These are phyloP conservation scores for Pleodorina starrii DNA, from an alignment of 139 green algal species.

Conservation along the genomic window DNA sequence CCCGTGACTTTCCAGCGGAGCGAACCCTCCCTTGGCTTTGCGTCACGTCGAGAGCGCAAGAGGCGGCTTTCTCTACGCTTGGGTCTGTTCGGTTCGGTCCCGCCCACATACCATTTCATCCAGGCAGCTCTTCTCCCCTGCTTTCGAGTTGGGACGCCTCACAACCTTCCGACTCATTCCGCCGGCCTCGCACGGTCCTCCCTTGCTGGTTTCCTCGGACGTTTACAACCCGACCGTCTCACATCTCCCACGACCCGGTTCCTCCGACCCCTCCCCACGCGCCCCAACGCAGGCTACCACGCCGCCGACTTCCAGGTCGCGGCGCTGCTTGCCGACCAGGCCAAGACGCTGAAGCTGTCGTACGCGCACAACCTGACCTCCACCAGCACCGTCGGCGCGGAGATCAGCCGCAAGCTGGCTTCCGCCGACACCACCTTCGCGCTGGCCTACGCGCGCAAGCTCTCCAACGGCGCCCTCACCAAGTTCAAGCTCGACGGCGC, in stretches of 20 bases:
- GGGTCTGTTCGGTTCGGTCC: no score
- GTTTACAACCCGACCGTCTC: no score
- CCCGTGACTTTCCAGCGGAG: no score
- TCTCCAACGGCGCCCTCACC: slow-evolving; percentile 52
- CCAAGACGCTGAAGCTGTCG: slow-evolving; percentile 47
- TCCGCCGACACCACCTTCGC: slow-evolving; percentile 48
- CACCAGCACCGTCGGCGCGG: slow-evolving; percentile 44
- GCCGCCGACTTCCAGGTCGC: slow-evolving; percentile 62
- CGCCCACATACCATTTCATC: no score
- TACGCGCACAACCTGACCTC: slow-evolving; percentile 51
- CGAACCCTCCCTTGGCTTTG: no score
- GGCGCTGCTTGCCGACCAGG: slow-evolving; percentile 46
- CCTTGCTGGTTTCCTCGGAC: no score
- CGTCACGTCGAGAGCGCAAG: no score
- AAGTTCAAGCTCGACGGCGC: slow-evolving; percentile 62
- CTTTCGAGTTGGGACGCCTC: no score
- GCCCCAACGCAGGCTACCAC: slow-evolving; percentile 45
- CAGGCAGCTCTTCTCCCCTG: no score
- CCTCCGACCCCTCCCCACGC: neutral
- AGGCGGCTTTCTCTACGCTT: no score
- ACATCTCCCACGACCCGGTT: neutral
- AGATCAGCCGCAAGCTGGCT: slow-evolving; percentile 59
- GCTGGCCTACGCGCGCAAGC: slow-evolving; percentile 56
- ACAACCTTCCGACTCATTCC: no score
- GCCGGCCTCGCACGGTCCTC: no score